Evolutionary conservation across 2,329 filamentous ascomycete genomes (phyloP).

Genomic region (Aspergillus terreus): DNA sequence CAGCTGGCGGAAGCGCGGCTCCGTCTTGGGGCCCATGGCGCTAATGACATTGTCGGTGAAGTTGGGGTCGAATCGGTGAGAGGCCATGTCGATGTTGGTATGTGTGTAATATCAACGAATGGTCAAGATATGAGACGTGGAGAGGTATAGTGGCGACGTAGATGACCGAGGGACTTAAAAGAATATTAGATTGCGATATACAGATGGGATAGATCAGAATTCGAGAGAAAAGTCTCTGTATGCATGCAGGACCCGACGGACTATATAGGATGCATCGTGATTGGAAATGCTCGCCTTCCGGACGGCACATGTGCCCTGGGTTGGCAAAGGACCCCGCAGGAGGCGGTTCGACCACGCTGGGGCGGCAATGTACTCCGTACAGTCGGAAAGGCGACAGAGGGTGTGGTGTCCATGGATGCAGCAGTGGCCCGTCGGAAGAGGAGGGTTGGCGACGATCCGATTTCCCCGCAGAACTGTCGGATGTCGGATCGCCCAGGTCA

Average conservation of each 20-base stretch:
- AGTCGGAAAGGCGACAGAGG: not conserved
- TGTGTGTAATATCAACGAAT: not conserved
- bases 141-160: conserved; percentile 5
- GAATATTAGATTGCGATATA: not conserved
- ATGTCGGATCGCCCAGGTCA: conserved; percentile 8
- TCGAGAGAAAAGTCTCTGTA: not conserved
- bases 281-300: conserved; percentile 8
- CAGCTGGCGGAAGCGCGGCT: conserved; percentile 63
- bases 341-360: not conserved
- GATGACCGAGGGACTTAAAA: not conserved
- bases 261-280: not conserved
- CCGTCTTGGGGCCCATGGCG: conserved; percentile 67
- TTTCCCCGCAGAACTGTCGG: conserved; percentile 17
- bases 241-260: not conserved
- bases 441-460: conserved; percentile 14
- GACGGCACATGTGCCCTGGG: not conserved
- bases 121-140: not conserved
- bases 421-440: not conserved
- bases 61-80: conserved; percentile 41
- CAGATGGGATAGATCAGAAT: not conserved
- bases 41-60: conserved; percentile 70
- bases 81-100: conserved; percentile 10
- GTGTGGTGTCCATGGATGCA: not conserved
- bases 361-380: not conserved
- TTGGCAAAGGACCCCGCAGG: conserved; percentile 1